These are phyloP conservation scores for Fusarium nodosum DNA, from an alignment of 2,329 filamentous ascomycete species.

Conservation along the genomic window DNA sequence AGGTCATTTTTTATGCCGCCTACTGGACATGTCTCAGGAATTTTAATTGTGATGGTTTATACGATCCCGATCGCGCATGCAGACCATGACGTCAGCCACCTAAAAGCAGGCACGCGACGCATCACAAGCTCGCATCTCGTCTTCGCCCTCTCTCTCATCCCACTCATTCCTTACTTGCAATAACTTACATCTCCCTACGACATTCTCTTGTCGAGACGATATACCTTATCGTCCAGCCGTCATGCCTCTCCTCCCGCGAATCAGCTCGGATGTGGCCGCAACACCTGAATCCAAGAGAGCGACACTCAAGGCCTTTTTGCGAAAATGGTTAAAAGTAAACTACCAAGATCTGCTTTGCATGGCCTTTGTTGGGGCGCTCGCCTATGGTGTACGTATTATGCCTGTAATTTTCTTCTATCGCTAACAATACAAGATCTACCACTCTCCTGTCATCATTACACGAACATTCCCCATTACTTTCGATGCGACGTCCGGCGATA, in stretches of 20 bases:
- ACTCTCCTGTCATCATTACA: conserved; percentile 66
- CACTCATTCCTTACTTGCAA: background rate
- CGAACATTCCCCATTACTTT: conserved; percentile 75
- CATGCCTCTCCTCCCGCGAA: conserved; percentile 44
- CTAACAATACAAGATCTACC: conserved; percentile 60
- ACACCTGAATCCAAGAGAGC: conserved; percentile 15
- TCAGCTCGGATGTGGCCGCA: conserved; percentile 16
- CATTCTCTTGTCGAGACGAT: background rate
- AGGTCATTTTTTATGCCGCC: too few relatives aligned
- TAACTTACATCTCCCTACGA: background rate
- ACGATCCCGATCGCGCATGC: conserved; percentile 28
- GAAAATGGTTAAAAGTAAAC: conserved; percentile 69
- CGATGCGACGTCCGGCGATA: conserved; percentile 64
- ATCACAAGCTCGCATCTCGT: background rate
- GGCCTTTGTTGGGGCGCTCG: conserved; percentile 60
- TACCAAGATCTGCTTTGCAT: conserved; percentile 73
- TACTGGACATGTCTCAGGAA: too few relatives aligned
- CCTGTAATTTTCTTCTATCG: rapidly evolving
- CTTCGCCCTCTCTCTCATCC: background rate
- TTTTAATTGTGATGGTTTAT: too few relatives aligned
- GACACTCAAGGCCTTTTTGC: conserved; percentile 44
- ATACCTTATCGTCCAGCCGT: conserved; percentile 4
- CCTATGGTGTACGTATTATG: conserved; percentile 49
- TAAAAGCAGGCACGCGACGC: conserved; percentile 35
- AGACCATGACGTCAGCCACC: conserved; percentile 33